These are phyloP conservation scores for Cyberlindnera euphorbiiphila DNA, from an alignment of 805 yeast species.

Conservation along the genomic window DNA sequence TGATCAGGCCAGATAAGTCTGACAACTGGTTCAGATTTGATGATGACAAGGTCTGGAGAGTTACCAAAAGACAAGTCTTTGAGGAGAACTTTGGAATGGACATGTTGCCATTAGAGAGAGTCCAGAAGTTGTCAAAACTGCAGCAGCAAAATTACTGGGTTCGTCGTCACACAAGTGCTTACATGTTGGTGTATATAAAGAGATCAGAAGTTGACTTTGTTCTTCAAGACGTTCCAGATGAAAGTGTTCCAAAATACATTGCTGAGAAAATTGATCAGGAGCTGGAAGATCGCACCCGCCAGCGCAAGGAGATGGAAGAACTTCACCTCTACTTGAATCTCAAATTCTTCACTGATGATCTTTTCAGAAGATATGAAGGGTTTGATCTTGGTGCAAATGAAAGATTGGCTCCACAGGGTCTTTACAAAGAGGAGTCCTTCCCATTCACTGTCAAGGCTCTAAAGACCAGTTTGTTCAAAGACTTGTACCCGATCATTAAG, in stretches of 20 bases:
- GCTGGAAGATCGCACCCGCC: constrained; percentile 46
- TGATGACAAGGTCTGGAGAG: constrained; percentile 91
- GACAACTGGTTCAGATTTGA: constrained; percentile 89
- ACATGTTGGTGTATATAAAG: constrained; percentile 91
- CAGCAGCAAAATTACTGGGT: constrained; percentile 63
- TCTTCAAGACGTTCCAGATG: constrained; percentile 52
- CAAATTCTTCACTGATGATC: constrained; percentile 48
- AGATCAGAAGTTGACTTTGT: constrained; percentile 54
- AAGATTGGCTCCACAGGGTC: constrained; percentile 38
- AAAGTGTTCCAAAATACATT: constrained; percentile 64
- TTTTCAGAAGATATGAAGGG: constrained; percentile 61
- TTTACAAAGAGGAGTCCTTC: constrained; percentile 42
- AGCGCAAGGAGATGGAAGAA: constrained; percentile 65
- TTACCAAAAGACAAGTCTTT: constrained; percentile 78
- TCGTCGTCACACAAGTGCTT: constrained; percentile 88
- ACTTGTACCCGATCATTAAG: constrained; percentile 48
- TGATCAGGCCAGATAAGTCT: constrained; percentile 73
- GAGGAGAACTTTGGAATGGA: constrained; percentile 91
- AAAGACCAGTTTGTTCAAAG: constrained; percentile 51
- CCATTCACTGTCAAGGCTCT: constrained; percentile 50
- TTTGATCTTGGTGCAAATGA: constrained; percentile 75
- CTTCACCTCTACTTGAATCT: constrained; percentile 59
- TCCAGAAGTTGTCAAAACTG: constrained; percentile 48
- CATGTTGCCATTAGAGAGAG: constrained; percentile 44
- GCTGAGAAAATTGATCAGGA: constrained; percentile 64